phyloP scores from a whole-genome alignment of 306 rosid species.

The Sechiopsis laciniata region DNA sequence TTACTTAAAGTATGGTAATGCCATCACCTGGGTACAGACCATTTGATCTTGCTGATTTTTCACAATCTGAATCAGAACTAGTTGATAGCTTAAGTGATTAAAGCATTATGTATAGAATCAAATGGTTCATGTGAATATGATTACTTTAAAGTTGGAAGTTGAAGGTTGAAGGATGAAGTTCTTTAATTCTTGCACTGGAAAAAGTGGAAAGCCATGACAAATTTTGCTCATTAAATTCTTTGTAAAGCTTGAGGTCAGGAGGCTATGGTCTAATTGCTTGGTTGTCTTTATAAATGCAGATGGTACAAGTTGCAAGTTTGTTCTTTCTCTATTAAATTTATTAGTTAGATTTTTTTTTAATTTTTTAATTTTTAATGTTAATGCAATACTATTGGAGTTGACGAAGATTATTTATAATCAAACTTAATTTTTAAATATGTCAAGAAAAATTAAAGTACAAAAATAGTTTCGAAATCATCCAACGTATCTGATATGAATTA shows the following conservation, averaged over 20 bases:
- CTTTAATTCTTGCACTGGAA: not conserved
- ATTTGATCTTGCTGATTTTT: not conserved
- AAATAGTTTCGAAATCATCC: no score
- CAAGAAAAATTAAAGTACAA: no score
- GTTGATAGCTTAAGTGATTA: not conserved
- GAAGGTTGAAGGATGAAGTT: not conserved
- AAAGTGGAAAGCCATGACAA: not conserved
- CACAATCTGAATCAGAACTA: not conserved
- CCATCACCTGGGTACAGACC: not conserved
- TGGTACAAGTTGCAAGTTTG: constrained; percentile 7
- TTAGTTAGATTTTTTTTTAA: no score
- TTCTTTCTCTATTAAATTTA: not conserved
- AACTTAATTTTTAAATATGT: no score
- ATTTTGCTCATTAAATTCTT: not conserved
- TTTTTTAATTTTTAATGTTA: no score
- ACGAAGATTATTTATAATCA: no score
- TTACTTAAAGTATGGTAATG: not conserved
- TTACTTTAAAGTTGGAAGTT: not conserved
- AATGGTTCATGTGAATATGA: not conserved
- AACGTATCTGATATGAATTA: no score
- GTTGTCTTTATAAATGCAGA: constrained; percentile 1
- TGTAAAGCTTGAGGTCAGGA: not conserved
- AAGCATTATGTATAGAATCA: not conserved
- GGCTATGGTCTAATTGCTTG: constrained; percentile 8
- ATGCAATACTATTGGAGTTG: no score